Conservation (phyloP, 441 rosid species). For the Populus hybrid region DNA sequence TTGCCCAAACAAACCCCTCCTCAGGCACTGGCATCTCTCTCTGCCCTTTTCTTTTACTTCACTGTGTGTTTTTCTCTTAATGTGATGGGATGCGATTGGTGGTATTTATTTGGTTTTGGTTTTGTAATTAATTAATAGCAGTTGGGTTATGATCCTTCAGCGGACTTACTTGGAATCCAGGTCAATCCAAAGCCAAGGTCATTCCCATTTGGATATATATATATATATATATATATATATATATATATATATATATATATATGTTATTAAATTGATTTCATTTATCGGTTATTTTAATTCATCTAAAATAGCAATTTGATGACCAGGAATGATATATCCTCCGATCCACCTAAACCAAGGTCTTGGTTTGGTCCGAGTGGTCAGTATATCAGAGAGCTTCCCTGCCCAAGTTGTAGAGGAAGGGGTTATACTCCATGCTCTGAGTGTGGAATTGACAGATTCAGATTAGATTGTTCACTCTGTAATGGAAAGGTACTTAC, state of each 20-base stretch:
- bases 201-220: not conserved
- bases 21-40: conserved; percentile 23
- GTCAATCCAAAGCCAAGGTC: conserved; percentile 63
- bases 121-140: conserved; percentile 27
- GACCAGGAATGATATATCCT: conserved; percentile 43
- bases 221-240: not conserved
- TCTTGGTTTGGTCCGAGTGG: conserved; percentile 98
- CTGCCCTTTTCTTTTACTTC: not conserved
- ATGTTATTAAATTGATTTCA: too few relatives aligned
- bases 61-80: not conserved
- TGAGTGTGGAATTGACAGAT: conserved; percentile 80
- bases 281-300: not conserved
- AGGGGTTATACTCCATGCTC: conserved; percentile 89
- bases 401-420: conserved; percentile 91
- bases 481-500: conserved; percentile 84
- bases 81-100: conserved; percentile 1
- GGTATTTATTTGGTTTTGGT: not conserved
- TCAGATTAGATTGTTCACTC: conserved; percentile 58
- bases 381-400: conserved; percentile 88
- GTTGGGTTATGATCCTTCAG: conserved; percentile 82
- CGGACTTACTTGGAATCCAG: conserved; percentile 62
- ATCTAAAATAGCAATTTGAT: conserved; percentile 5
- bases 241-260: too few relatives aligned
- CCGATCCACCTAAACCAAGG: conserved; percentile 52
- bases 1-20: conserved; percentile 37